phyloP scores from a whole-genome alignment of 169 alveolate genomes.

The Plasmodium knowlesi region DNA sequence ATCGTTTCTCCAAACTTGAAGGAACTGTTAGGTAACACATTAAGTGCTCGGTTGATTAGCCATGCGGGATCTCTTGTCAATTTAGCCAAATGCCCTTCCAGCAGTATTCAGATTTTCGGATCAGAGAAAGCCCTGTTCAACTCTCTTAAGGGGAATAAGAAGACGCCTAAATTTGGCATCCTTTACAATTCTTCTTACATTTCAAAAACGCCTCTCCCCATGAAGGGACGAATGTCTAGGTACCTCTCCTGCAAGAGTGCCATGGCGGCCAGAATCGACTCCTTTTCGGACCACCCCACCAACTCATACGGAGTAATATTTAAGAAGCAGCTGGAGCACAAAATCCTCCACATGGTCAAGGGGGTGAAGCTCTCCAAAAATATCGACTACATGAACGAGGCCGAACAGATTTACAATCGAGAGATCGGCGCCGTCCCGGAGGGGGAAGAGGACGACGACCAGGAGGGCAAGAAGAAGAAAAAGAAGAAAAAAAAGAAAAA shows the following conservation, averaged over 20 bases:
- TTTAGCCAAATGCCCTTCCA: constrained; percentile 97
- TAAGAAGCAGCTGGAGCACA: constrained; percentile 95
- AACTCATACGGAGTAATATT: constrained; percentile 94
- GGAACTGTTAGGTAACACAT: constrained; percentile 95
- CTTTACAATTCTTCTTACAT: constrained; percentile 96
- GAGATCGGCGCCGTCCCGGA: constrained; percentile 77
- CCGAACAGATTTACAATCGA: constrained; percentile 83
- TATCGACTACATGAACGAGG: constrained; percentile 91
- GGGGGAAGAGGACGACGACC: constrained; percentile 68
- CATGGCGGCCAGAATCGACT: constrained; percentile 97
- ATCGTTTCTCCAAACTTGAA: constrained; percentile 98
- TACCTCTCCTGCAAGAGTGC: constrained; percentile 98
- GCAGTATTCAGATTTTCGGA: constrained; percentile 96
- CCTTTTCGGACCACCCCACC: constrained; percentile 85
- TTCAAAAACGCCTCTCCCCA: constrained; percentile 95
- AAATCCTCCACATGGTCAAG: constrained; percentile 92
- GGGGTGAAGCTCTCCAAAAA: constrained; percentile 86
- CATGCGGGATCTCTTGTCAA: constrained; percentile 97
- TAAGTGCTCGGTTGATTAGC: constrained; percentile 96
- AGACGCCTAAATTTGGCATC: constrained; percentile 99
- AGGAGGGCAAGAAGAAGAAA: constrained; percentile 74
- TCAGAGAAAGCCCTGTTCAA: constrained; percentile 98
- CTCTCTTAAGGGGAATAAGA: constrained; percentile 96
- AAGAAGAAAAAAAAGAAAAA: constrained; percentile 76
- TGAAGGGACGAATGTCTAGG: constrained; percentile 97